Conservation (phyloP, 495 filamentous ascomycete genomes). For the Penicillium manginii region DNA sequence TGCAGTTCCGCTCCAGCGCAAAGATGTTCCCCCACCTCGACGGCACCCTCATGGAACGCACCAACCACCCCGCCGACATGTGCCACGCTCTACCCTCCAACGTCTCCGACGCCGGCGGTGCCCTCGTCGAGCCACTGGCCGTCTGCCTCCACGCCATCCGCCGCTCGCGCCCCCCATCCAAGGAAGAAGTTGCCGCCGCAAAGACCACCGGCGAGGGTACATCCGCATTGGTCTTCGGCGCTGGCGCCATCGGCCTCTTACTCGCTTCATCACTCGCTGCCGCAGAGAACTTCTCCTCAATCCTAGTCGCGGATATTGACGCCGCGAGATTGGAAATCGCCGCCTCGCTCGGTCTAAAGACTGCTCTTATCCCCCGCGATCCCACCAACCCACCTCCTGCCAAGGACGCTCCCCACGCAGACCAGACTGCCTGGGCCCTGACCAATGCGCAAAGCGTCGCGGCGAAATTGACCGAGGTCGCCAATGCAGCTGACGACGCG, state of each 20-base stretch:
- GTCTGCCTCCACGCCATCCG: constrained; percentile 78
- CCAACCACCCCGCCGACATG: constrained; percentile 70
- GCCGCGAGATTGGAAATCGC: constrained; percentile 73
- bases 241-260: constrained; percentile 78
- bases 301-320: constrained; percentile 83
- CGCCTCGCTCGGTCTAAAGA: constrained; percentile 63
- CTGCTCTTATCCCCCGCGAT: constrained; percentile 59
- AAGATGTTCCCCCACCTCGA: constrained; percentile 79
- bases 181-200: constrained; percentile 30
- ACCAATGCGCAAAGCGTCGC: constrained; percentile 48
- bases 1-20: constrained; percentile 79
- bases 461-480: constrained; percentile 39
- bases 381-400: constrained; percentile 35
- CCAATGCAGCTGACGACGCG: constrained; percentile 39
- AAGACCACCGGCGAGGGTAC: constrained; percentile 33
- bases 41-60: constrained; percentile 78
- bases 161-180: constrained; percentile 57
- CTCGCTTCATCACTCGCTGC: constrained; percentile 64
- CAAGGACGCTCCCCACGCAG: constrained; percentile 43
- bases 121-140: constrained; percentile 76
- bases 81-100: constrained; percentile 60
- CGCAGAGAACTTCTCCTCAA: constrained; percentile 67
- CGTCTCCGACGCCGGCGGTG: constrained; percentile 69
- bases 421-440: constrained; percentile 45
- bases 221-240: constrained; percentile 75